Base-by-base conservation (phyloP, 148 eudicot species). In the Rhododendron griersonianum region DNA sequence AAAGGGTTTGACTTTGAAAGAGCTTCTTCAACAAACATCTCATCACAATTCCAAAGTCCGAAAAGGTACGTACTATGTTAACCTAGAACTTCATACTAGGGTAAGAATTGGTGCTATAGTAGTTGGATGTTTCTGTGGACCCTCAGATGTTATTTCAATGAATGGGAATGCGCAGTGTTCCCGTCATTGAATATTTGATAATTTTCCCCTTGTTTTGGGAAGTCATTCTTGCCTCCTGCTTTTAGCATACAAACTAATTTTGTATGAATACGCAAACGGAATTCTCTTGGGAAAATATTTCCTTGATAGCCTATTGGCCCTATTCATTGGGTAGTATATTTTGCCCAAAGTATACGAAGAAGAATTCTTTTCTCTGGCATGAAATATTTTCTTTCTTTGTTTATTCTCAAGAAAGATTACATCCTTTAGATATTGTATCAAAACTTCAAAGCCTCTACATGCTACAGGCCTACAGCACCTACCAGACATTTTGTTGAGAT, bases 41-140 rank as follows among this genome's bases (percentile, higher is more conserved):
- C 99, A 96, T 90, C 93, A 96, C 90, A 96, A 95, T 90, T 85
- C 90, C 16, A 96, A 95, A 94, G 95, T 94, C 78, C 99, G 99
- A 61, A 92, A 92, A 95, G 99, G 99, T 96, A 85, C 28, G 65
- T 85, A 41, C 4, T 61, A 7, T 81, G 3, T 41, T 16, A 14
- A 57, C 13, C 45, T 57, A 19, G n/a, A 63, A 75, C 74, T 83
- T 41, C 35, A 19, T 74, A 75, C 30, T 16, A 19, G 37, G 53
- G 25, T 86, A 39, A 73, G 11, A 28, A 11, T 59, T 69, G 78
- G 84, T 67, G 48, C 13, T 21, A 59, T 71, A 71, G 83, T 79
- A 69, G n/a, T 41, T 61, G 47, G 21, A 81, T 81, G 45, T 78
- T 33, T 39, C 11, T 16, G 55, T 41, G 75, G 30, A 81, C 23